These are phyloP conservation scores for Phytophthora kernoviae DNA, from an alignment of 352 stramenopile genomes.

Conservation along the genomic window DNA sequence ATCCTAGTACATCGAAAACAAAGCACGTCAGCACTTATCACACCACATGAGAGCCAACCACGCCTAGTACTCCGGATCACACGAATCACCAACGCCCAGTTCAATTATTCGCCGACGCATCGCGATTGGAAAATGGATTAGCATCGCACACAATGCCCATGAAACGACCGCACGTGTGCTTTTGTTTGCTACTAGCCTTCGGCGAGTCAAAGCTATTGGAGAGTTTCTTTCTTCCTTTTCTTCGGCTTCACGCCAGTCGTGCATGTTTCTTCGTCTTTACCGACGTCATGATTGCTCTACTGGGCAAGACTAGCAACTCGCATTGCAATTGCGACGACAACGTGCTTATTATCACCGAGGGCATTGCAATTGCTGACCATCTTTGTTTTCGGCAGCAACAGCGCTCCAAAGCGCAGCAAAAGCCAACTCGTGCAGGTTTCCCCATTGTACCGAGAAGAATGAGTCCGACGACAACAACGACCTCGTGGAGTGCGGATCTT, in stretches of 20 bases:
- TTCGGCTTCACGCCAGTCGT: constrained; percentile 77
- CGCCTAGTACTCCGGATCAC: too few relatives aligned
- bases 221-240: constrained; percentile 81
- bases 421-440: too few relatives aligned
- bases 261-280: constrained; percentile 57
- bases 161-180: constrained; percentile 38
- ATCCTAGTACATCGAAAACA: too few relatives aligned
- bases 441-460: too few relatives aligned
- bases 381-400: constrained; percentile 61
- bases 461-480: too few relatives aligned
- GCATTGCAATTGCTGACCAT: constrained; percentile 55
- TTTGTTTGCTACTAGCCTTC: constrained; percentile 62
- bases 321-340: constrained; percentile 58
- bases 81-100: too few relatives aligned
- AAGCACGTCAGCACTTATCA: too few relatives aligned
- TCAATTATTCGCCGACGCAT: too few relatives aligned
- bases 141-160: too few relatives aligned
- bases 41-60: too few relatives aligned
- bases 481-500: too few relatives aligned
- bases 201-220: constrained; percentile 66
- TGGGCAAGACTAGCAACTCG: constrained; percentile 60
- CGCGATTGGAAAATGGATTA: too few relatives aligned
- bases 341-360: constrained; percentile 57
- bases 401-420: constrained; percentile 11
- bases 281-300: constrained; percentile 63